A percentile compares a stretch with the other conserved stretches of the same genome.
phyloP scores from a whole-genome alignment of 331 rosid genomes.

The Stylosanthes scabra region DNA sequence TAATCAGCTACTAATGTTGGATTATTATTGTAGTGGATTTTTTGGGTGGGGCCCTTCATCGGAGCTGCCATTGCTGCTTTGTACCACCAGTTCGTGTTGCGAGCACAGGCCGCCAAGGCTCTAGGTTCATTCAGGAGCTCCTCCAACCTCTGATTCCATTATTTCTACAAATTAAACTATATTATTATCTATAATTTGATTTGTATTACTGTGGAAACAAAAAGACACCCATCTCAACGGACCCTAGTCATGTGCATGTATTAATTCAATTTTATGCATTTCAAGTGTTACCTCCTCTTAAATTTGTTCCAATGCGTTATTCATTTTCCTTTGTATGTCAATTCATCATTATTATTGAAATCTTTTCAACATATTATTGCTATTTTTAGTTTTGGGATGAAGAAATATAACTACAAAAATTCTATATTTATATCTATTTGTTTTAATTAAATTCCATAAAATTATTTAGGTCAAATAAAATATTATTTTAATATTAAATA shows the following conservation, averaged over 20 bases:
- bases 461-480: too few species aligned
- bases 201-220: neutral
- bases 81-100: slow-evolving; percentile 73
- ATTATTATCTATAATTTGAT: neutral
- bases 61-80: slow-evolving; percentile 90
- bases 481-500: too few species aligned
- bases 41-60: slow-evolving; percentile 86
- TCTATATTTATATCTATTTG: too few species aligned
- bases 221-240: too few species aligned
- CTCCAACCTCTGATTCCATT: slow-evolving; percentile 35
- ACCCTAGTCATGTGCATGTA: slow-evolving; percentile 6
- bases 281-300: slow-evolving; percentile 10
- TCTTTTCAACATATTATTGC: too few species aligned
- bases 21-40: slow-evolving; percentile 66
- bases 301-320: slow-evolving; percentile 5
- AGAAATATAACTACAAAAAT: too few species aligned
- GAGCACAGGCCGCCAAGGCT: slow-evolving; percentile 78
- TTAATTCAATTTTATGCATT: slow-evolving; percentile 24
- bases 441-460: too few species aligned
- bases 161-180: too few species aligned
- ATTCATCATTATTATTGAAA: neutral
- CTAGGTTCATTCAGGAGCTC: slow-evolving; percentile 79
- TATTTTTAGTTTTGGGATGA: neutral
- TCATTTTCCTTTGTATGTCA: neutral
- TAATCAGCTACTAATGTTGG: too few species aligned